A percentile compares a stretch with the other conserved stretches of the same genome.
phyloP scores from a whole-genome alignment of 805 yeast species.

The Kurtzmaniella fragi region DNA sequence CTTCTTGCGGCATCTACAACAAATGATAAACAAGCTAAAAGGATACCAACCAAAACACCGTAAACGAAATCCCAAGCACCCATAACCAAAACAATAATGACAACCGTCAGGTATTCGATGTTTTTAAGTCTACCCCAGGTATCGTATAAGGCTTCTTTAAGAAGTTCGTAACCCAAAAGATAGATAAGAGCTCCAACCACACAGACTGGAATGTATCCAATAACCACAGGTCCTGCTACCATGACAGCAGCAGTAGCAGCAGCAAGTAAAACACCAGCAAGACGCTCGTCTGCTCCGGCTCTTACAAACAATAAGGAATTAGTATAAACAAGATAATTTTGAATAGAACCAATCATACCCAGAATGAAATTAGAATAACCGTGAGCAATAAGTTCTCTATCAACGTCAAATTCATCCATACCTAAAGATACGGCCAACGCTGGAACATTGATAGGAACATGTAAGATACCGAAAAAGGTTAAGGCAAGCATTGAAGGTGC shows the following conservation, averaged over 20 bases:
- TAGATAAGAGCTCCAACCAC: slow-evolving; percentile 93
- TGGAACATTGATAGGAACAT: slow-evolving; percentile 97
- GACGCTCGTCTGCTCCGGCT: slow-evolving; percentile 88
- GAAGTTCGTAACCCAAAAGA: slow-evolving; percentile 82
- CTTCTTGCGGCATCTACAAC: slow-evolving; percentile 86
- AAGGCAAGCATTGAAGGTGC: slow-evolving; percentile 93
- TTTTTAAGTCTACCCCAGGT: slow-evolving; percentile 69
- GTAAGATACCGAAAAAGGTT: slow-evolving; percentile 92
- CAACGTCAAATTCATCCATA: slow-evolving; percentile 83
- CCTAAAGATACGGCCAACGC: slow-evolving; percentile 90
- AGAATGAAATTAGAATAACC: slow-evolving; percentile 86
- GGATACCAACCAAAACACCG: slow-evolving; percentile 86
- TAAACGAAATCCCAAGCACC: slow-evolving; percentile 92
- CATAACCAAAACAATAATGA: slow-evolving; percentile 88
- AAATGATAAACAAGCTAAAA: slow-evolving; percentile 90
- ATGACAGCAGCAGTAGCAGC: slow-evolving; percentile 73
- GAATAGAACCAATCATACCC: slow-evolving; percentile 83
- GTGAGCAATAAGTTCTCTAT: slow-evolving; percentile 90
- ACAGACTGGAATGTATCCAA: slow-evolving; percentile 91
- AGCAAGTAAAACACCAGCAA: slow-evolving; percentile 89
- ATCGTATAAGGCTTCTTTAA: slow-evolving; percentile 82
- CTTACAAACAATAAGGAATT: slow-evolving; percentile 87
- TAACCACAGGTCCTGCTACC: slow-evolving; percentile 87
- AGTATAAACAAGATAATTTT: slow-evolving; percentile 91
- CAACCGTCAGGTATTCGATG: slow-evolving; percentile 80